Evolutionary conservation across 176 grass and related monocot genomes (phyloP).

Genomic region (Oryza coarctata): DNA sequence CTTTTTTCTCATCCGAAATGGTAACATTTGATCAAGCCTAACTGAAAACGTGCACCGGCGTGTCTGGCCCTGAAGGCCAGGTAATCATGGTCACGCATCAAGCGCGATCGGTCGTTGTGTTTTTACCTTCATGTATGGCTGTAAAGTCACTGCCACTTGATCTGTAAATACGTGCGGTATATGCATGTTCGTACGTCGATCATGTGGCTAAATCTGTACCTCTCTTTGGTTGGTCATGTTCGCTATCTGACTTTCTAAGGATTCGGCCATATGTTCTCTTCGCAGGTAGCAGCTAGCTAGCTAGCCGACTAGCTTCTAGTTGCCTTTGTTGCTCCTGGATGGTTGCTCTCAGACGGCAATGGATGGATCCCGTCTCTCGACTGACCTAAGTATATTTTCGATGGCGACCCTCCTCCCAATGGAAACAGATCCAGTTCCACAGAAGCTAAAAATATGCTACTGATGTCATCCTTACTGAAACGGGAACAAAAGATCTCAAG

Average conservation of each 20-base stretch:
- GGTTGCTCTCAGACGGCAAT: conserved; percentile 22
- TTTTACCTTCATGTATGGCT: too few relatives aligned
- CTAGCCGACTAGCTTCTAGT: conserved; percentile 22
- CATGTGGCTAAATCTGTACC: too few relatives aligned
- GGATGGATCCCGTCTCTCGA: conserved; percentile 34
- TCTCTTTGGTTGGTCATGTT: neutral
- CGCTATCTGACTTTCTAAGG: neutral
- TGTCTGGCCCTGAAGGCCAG: conserved; percentile 41
- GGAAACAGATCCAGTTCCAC: conserved; percentile 40
- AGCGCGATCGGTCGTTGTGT: too few relatives aligned
- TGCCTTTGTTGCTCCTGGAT: neutral
- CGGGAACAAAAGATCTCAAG: conserved; percentile 24
- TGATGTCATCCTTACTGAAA: conserved; percentile 32
- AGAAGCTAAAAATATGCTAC: conserved; percentile 38
- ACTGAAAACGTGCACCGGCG: conserved; percentile 32
- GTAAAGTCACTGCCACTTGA: neutral
- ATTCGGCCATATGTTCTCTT: neutral
- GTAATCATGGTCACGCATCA: conserved; percentile 24
- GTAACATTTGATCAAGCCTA: conserved; percentile 9
- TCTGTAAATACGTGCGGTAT: too few relatives aligned
- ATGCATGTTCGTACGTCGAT: too few relatives aligned
- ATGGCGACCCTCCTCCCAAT: conserved; percentile 69
- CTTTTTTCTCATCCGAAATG: neutral
- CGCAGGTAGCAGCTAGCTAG: neutral
- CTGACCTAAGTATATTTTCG: conserved; percentile 64